Percentiles rank a stretch among this genome's conserved stretches.
These are phyloP conservation scores for Crassisporium funariophilum DNA, from an alignment of 768 basidiomycete species.

Conservation along the genomic window DNA sequence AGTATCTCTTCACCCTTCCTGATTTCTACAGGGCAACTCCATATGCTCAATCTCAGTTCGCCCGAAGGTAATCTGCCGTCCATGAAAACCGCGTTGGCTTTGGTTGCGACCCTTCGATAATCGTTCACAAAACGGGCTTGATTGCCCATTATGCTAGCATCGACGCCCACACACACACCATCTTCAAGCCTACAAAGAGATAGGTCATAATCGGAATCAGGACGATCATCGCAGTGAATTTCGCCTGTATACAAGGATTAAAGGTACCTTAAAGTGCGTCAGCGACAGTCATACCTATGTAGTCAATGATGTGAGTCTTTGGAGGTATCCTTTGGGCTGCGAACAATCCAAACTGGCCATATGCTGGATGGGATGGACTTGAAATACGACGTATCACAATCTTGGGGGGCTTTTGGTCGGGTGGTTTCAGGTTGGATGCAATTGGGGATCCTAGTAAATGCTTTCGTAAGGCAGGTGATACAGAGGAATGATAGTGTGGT, in stretches of 20 bases:
- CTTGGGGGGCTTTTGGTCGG: conserved; percentile 21
- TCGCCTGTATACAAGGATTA: conserved; percentile 50
- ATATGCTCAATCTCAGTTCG: conserved; percentile 77
- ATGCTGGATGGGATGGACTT: conserved; percentile 67
- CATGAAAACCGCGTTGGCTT: conserved; percentile 71
- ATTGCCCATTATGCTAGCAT: conserved; percentile 78
- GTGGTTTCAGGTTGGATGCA: conserved; percentile 14
- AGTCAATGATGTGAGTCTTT: conserved; percentile 73
- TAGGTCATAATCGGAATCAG: conserved; percentile 84
- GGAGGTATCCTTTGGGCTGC: conserved; percentile 70
- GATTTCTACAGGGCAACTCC: conserved; percentile 60
- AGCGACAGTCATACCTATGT: conserved; percentile 44
- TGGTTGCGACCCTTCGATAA: conserved; percentile 73
- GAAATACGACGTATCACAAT: conserved; percentile 63
- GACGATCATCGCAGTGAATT: conserved; percentile 77
- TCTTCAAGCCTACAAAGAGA: conserved; percentile 66
- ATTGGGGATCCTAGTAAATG: conserved; percentile 38
- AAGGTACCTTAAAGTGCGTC: not conserved
- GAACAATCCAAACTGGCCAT: conserved; percentile 81
- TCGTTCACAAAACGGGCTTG: conserved; percentile 91
- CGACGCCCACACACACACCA: conserved; percentile 71
- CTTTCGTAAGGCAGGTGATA: conserved; percentile 43
- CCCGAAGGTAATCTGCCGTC: conserved; percentile 56
- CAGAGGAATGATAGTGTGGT: conserved; percentile 59
- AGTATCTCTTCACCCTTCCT: conserved; percentile 83